These are phyloP conservation scores for Scenedesmus sp. DNA, from an alignment of 163 green algal species.

Conservation along the genomic window DNA sequence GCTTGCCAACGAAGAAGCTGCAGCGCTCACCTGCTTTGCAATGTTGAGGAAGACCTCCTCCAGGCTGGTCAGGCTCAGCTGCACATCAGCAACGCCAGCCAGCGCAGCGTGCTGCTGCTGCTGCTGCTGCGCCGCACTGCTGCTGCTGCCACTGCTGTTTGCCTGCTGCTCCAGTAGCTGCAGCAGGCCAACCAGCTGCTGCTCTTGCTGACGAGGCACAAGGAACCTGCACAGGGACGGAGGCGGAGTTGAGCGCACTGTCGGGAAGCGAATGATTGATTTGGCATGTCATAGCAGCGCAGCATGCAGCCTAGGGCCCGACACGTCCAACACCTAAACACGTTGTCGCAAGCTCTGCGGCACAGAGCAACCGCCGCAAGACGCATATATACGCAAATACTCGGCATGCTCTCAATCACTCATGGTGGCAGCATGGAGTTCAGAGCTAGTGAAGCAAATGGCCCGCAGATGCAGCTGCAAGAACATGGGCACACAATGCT, in stretches of 20 bases:
- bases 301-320: too few species aligned
- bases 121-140: not conserved
- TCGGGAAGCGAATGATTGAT: too few species aligned
- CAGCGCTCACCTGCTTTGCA: not conserved
- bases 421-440: too few species aligned
- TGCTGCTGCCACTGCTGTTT: not conserved
- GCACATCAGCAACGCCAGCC: slow-evolving; percentile 72
- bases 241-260: slow-evolving; percentile 27
- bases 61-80: slow-evolving; percentile 80
- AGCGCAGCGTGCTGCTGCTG: not conserved
- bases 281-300: not conserved
- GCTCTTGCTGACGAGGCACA: slow-evolving; percentile 58
- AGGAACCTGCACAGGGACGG: not conserved
- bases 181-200: slow-evolving; percentile 70
- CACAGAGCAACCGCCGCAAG: too few species aligned
- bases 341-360: too few species aligned
- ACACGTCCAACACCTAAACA: too few species aligned
- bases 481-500: too few species aligned
- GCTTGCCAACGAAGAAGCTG: not conserved
- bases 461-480: too few species aligned
- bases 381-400: too few species aligned
- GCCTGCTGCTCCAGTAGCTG: slow-evolving; percentile 60
- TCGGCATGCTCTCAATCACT: too few species aligned
- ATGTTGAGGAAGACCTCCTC: slow-evolving; percentile 92
- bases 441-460: too few species aligned